Percentiles rank a stretch among this genome's conserved stretches.
Conservation (phyloP, 2,329 filamentous ascomycete species). For the Chaetomiaceae sp. region DNA sequence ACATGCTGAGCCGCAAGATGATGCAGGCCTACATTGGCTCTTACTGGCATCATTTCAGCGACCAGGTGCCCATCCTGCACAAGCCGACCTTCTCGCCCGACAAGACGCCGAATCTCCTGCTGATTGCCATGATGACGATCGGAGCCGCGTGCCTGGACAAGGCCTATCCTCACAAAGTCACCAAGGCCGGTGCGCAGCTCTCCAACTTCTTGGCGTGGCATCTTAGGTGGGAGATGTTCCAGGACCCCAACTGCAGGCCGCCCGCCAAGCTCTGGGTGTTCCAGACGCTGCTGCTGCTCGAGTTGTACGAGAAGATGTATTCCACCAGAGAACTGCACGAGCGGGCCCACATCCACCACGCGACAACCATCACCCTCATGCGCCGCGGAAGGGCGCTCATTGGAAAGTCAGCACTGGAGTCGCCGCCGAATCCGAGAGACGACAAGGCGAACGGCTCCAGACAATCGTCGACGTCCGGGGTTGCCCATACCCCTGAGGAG, state of each 20-base stretch:
- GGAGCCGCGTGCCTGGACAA: conserved; percentile 87
- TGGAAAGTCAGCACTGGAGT: conserved; percentile 78
- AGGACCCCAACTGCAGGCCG: conserved; percentile 81
- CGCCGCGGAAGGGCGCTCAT: conserved; percentile 86
- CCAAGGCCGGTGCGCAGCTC: conserved; percentile 72
- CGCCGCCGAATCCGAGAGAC: conserved; percentile 70
- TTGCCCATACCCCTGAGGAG: conserved; percentile 70
- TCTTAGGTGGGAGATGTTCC: conserved; percentile 93
- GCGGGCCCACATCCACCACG: conserved; percentile 92
- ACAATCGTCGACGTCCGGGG: conserved; percentile 58
- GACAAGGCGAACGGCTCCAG: conserved; percentile 52
- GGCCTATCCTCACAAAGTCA: conserved; percentile 68
- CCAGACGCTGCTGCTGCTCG: conserved; percentile 81
- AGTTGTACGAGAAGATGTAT: conserved; percentile 98
- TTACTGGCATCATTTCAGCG: conserved; percentile 93
- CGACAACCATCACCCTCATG: conserved; percentile 93
- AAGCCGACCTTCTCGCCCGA: conserved; percentile 90
- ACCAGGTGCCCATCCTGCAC: conserved; percentile 90
- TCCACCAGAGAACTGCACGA: conserved; percentile 89
- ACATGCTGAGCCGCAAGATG: conserved; percentile 81
- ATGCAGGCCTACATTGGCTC: conserved; percentile 93
- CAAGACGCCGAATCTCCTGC: conserved; percentile 74
- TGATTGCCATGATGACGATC: conserved; percentile 87
- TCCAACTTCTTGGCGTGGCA: conserved; percentile 91
- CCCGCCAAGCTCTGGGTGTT: conserved; percentile 96